Conservation (phyloP, 129 eudicot species). For the Helianthus tuberosus region DNA sequence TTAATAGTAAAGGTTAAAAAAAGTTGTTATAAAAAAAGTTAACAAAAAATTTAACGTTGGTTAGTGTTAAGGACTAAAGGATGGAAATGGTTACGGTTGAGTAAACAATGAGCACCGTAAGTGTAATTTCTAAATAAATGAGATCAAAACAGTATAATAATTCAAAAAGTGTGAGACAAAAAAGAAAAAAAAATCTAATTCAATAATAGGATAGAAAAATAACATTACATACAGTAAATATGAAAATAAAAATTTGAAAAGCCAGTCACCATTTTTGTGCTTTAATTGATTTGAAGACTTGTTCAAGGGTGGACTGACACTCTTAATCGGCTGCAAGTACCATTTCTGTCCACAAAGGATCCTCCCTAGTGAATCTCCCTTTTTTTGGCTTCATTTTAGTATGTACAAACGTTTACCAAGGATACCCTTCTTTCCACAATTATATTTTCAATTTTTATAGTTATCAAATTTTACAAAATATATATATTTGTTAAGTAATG, state of each 20-base stretch:
- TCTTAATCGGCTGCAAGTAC: conserved; percentile 37
- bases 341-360: conserved; percentile 32
- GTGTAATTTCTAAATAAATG: no score
- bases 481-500: neutral
- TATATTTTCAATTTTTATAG: neutral
- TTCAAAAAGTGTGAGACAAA: neutral
- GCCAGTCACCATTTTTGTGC: conserved; percentile 3
- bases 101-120: no score
- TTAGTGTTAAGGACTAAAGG: no score
- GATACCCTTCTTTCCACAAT: conserved; percentile 23
- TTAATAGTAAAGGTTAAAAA: no score
- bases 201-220: neutral
- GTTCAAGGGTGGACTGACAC: conserved; percentile 41
- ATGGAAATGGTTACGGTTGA: no score
- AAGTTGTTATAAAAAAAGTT: no score
- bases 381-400: conserved; percentile 37
- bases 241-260: conserved; percentile 18
- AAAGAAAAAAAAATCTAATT: no score
- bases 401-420: conserved; percentile 12
- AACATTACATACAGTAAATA: neutral
- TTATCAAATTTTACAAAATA: neutral
- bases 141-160: no score
- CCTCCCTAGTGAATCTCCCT: conserved; percentile 34
- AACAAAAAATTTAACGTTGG: no score
- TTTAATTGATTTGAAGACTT: conserved; percentile 33